Evolutionary conservation across 129 eudicot species (phyloP).

Genomic region (Apium graveolens): DNA sequence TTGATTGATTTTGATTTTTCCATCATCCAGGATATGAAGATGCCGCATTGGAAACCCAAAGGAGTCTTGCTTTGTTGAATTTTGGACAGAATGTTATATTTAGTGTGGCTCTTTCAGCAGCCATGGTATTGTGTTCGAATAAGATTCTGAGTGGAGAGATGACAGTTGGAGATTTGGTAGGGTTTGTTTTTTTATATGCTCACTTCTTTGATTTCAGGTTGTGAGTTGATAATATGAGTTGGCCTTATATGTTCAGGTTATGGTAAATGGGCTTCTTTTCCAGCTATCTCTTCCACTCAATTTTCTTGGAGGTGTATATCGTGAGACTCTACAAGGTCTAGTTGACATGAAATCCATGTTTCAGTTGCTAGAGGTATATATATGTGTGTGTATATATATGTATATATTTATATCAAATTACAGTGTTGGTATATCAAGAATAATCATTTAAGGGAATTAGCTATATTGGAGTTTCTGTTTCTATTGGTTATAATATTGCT

Average conservation of each 20-base stretch:
- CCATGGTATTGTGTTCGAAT: constrained; percentile 83
- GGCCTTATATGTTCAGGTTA: constrained; percentile 46
- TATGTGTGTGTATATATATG: too few relatives aligned
- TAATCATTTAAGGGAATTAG: neutral
- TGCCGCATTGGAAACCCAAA: constrained; percentile 92
- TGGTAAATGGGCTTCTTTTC: constrained; percentile 97
- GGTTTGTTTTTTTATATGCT: neutral
- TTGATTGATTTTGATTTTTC: constrained; percentile 3
- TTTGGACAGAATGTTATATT: constrained; percentile 85
- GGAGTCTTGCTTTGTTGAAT: constrained; percentile 83
- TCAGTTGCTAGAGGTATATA: constrained; percentile 83
- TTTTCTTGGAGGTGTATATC: constrained; percentile 92
- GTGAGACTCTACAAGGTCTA: constrained; percentile 90
- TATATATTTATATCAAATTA: neutral
- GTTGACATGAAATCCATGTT: constrained; percentile 95
- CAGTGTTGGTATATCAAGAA: neutral
- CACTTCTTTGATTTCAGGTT: constrained; percentile 8
- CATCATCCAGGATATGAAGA: constrained; percentile 68
- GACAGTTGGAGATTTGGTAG: constrained; percentile 97
- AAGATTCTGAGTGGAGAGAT: constrained; percentile 69
- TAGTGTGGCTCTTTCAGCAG: constrained; percentile 79
- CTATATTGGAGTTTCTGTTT: neutral
- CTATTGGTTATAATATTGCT: neutral
- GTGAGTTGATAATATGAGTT: neutral
- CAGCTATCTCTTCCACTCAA: constrained; percentile 98